Conservation (phyloP, 306 rosid genomes). For the Ziziphus jujuba region DNA sequence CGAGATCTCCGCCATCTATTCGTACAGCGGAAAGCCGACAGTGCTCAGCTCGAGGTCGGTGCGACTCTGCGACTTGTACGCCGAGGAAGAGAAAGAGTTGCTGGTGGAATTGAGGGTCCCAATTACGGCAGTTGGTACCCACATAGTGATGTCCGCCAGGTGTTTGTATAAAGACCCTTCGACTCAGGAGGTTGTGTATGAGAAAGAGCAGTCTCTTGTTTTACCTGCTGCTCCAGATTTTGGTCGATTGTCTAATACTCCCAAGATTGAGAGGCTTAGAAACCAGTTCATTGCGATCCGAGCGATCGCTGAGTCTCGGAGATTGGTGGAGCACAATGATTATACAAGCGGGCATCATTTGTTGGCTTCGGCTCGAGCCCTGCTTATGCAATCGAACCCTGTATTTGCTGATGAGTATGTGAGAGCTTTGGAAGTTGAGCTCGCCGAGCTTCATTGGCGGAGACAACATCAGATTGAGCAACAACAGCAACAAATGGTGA, state of each 20-base stretch:
- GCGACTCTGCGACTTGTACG: conserved; percentile 79
- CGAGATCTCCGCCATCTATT: conserved; percentile 60
- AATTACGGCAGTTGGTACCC: conserved; percentile 34
- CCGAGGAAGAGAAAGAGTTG: conserved; percentile 73
- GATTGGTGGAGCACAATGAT: conserved; percentile 50
- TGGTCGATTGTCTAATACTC: conserved; percentile 24
- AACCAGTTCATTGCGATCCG: conserved; percentile 57
- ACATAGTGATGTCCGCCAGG: conserved; percentile 62
- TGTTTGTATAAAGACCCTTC: conserved; percentile 72
- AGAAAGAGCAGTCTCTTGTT: conserved; percentile 51
- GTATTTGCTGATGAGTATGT: conserved; percentile 42
- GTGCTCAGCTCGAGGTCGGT: conserved; percentile 50
- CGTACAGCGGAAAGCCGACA: conserved; percentile 56
- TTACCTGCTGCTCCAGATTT: conserved; percentile 45
- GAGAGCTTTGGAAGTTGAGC: conserved; percentile 61
- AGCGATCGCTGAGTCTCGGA: conserved; percentile 74
- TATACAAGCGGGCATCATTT: conserved; percentile 60
- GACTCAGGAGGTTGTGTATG: conserved; percentile 61
- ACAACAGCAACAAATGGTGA: conserved; percentile 29
- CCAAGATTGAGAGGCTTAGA: conserved; percentile 46
- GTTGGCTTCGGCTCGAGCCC: conserved; percentile 64
- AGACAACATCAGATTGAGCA: conserved; percentile 47
- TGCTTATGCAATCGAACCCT: conserved; percentile 49
- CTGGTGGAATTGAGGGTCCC: conserved; percentile 66
- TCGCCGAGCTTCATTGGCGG: conserved; percentile 68